Evolutionary conservation across 2,329 filamentous ascomycete genomes (phyloP).

Genomic region (Ilyonectria sp.): DNA sequence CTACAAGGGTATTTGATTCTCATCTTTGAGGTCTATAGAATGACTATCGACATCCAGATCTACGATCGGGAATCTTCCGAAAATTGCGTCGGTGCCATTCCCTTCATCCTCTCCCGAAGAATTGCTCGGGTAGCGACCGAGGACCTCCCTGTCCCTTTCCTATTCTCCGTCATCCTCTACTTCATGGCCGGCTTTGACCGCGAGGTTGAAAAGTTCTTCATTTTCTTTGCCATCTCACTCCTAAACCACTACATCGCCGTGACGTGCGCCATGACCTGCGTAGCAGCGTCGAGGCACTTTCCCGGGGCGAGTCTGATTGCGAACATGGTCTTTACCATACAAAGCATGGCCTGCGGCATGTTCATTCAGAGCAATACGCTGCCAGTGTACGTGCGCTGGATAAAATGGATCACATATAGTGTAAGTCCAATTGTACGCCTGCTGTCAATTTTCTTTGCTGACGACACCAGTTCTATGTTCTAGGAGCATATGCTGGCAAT

Average conservation of each 20-base stretch:
- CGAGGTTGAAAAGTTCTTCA: conserved; percentile 76
- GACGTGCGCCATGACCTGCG: conserved; percentile 78
- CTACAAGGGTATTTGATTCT: conserved; percentile 84
- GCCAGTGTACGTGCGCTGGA: conserved; percentile 83
- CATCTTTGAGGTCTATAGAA: conserved; percentile 81
- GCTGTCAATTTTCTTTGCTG: conserved; percentile 11
- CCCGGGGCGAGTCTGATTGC: conserved; percentile 79
- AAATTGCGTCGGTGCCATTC: conserved; percentile 78
- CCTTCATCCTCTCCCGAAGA: conserved; percentile 79
- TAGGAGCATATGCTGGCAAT: conserved; percentile 79
- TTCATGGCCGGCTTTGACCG: conserved; percentile 83
- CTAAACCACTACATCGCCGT: conserved; percentile 82
- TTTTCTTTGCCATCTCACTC: conserved; percentile 78
- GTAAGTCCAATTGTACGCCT: conserved; percentile 52
- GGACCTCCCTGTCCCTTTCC: conserved; percentile 79
- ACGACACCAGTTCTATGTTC: conserved; percentile 73
- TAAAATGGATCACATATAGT: conserved; percentile 77
- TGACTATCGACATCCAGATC: conserved; percentile 81
- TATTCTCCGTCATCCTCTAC: conserved; percentile 81
- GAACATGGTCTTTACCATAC: conserved; percentile 80
- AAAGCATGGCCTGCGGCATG: conserved; percentile 82
- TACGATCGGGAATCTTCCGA: conserved; percentile 85
- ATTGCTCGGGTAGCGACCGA: conserved; percentile 79
- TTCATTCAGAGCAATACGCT: conserved; percentile 83
- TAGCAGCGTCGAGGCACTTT: conserved; percentile 77